These are phyloP conservation scores for Conringia planisiliqua DNA, from an alignment of 345 rosid species.

Conservation along the genomic window DNA sequence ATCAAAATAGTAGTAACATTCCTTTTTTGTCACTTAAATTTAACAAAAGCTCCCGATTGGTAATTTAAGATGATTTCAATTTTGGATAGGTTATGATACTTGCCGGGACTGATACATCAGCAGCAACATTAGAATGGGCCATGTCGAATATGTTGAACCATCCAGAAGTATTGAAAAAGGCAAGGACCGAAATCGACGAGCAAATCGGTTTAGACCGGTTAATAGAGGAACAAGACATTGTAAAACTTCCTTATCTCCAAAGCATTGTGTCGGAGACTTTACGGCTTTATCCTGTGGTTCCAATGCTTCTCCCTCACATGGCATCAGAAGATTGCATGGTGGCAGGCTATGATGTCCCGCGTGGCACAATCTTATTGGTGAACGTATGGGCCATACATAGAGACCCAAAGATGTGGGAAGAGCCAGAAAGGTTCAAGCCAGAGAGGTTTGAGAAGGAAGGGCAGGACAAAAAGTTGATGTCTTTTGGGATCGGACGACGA, in stretches of 20 bases:
- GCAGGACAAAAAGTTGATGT: constrained; percentile 25
- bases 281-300: constrained; percentile 37
- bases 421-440: constrained; percentile 13
- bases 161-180: constrained; percentile 35
- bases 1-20: too few relatives aligned
- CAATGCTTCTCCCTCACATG: constrained; percentile 36
- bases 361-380: constrained; percentile 34
- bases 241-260: constrained; percentile 40
- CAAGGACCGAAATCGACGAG: constrained; percentile 22
- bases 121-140: constrained; percentile 24
- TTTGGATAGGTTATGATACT: constrained; percentile 31
- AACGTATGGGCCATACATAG: constrained; percentile 23
- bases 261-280: constrained; percentile 22
- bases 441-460: constrained; percentile 26
- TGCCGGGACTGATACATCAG: constrained; percentile 38
- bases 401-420: constrained; percentile 20
- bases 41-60: too few relatives aligned
- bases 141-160: constrained; percentile 30
- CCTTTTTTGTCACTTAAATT: too few relatives aligned
- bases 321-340: constrained; percentile 39
- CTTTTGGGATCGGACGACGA: constrained; percentile 41
- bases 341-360: constrained; percentile 38
- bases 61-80: neutral
- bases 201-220: constrained; percentile 28
- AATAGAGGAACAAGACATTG: constrained; percentile 35